Base-by-base conservation (phyloP, 2,329 filamentous ascomycete species). In the Phaeosphaeria sp. region DNA sequence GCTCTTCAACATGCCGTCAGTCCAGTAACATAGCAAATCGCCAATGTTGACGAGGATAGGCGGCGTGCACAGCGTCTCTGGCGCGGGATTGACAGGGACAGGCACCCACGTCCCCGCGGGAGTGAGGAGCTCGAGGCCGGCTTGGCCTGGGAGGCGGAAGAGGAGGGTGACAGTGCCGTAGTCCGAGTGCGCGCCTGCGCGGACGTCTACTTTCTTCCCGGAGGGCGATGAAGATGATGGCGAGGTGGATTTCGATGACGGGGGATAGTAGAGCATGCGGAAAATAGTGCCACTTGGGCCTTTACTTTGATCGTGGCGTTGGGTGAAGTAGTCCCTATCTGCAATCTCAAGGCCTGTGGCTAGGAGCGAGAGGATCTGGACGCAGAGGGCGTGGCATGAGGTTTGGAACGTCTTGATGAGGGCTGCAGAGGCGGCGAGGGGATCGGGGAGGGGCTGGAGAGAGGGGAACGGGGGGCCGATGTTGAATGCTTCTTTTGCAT, bases 141-240 rank as follows among this genome's bases (percentile, higher is more conserved):
- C 89, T 70, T 97, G 93, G 1, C 90, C 90, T 0, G 87, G 86
- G 1, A 93, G 86, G 65, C 95, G 92, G 82, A 99, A 98, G 11
- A 98, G 85, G 0, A 89, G 81, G 0, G 87, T 90, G 49, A 90
- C 72, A 54, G 81, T 85, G 30, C 87, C 86, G 78, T 97, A 97
- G 80, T 97, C 93, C 4, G 90, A 94, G 77, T 98, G 94, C 0
- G 94, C 93, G 56, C 94, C 95, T 6, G 94, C 94, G 25, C 94
- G 89, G 59, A 97, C 13, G 13, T 36, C 30, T 6, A 36, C 3
- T 36, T 36, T 36, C 30, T 36, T 36, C 86, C 70, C 39, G 78
- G 77, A 6, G 83, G 82, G n/a, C n/a, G n/a, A 46, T 82, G 70
- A 67, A 82, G 81, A 50, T 78, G 22, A 17, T 23, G 18, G 46